Evolutionary conservation across 345 rosid species (phyloP), one percentile per base, ranked within the genome.

Genomic region (Brassica nigra): DNA sequence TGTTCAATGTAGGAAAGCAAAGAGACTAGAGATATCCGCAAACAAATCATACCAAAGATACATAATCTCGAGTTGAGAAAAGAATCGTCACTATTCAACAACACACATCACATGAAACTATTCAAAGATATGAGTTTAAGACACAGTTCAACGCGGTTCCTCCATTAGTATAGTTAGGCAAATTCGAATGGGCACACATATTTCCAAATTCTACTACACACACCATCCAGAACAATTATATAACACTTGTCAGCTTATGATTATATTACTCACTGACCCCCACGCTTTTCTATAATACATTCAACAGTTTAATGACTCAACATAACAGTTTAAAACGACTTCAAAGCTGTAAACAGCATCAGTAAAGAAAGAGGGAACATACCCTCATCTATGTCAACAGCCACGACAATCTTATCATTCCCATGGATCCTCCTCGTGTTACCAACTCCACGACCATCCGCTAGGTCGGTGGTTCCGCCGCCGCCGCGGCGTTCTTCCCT

Each of bases 341-440:
- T 55, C 23, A 52, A 71, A 31, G 49, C 30, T 49, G 63, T 16
- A 44, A 44, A 61, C 58, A 63, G 37, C 27, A 68, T 12, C 23
- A 44, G 7, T 33, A 16, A 64, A 57, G 16, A 49, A 62, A 39
- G 12, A 73, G 23, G 5, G 27, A 3, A 16, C 16, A 81, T 81
- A 92, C 99, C 99, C 77, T 95, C 99, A 70, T 92, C 99, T 0
- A 95, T 90, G 66, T 95, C 99, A 57, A 95, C 99, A 8, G 99
- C 99, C 30, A 95, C 99, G 34, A 86, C 86, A 4, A 91, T 55
- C 80, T 87, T 95, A 69, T 87, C 92, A 57, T 68, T 82, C 29
- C 80, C 85, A 57, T 77, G 73, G 23, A 88, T 84, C 44, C 87
- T 83, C 42, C 84, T 70, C 66, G 78, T 85, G 54, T 73, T 85